phyloP scores from a whole-genome alignment of 2,329 filamentous ascomycete species.

The Septoria linicola region DNA sequence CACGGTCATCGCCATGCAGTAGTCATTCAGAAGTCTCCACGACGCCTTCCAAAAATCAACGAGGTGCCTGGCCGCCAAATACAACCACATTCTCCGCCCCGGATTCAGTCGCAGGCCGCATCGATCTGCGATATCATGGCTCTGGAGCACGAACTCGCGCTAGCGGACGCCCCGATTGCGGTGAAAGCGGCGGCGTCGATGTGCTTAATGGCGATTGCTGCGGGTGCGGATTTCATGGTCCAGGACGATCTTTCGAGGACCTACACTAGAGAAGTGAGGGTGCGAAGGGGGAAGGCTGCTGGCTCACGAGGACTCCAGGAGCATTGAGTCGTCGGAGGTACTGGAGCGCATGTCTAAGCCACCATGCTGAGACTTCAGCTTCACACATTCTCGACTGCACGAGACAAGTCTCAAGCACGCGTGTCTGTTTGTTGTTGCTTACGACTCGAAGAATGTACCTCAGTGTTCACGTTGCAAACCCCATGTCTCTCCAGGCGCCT shows the following conservation, averaged over 20 bases:
- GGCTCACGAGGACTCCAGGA: too few species aligned
- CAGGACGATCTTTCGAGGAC: background rate
- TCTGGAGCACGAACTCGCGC: background rate
- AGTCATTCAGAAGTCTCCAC: background rate
- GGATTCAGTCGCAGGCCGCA: conserved; percentile 2
- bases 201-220: conserved; percentile 10
- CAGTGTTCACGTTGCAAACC: too few species aligned
- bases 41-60: background rate
- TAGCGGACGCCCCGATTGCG: background rate
- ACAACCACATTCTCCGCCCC: background rate
- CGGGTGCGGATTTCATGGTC: conserved; percentile 6
- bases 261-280: too few species aligned
- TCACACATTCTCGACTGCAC: too few species aligned
- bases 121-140: background rate
- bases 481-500: too few species aligned
- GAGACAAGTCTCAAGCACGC: too few species aligned
- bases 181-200: conserved; percentile 6
- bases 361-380: too few species aligned
- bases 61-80: background rate
- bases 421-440: too few species aligned
- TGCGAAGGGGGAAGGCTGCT: too few species aligned
- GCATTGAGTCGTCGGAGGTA: too few species aligned
- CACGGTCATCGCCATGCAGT: background rate
- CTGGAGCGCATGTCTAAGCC: too few species aligned
- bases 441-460: too few species aligned